Evolutionary conservation across 140 eudicot genomes (phyloP).

Genomic region (Bidens hawaiensis): DNA sequence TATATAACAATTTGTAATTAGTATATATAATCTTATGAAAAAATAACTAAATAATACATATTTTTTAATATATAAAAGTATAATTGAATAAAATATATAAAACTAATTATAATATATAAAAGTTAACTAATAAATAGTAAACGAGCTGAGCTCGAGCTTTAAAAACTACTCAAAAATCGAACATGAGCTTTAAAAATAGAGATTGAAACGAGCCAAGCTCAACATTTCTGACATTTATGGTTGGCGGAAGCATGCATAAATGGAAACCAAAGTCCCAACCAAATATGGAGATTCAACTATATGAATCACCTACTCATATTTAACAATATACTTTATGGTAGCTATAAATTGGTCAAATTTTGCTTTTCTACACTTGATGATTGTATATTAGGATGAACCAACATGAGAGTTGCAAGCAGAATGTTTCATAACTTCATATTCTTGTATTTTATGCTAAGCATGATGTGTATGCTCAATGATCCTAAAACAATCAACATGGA

Average conservation of each 20-base stretch:
- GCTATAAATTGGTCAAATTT: neutral
- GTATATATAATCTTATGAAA: no score
- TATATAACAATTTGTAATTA: no score
- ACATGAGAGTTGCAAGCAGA: neutral
- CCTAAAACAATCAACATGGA: neutral
- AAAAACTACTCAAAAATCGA: no score
- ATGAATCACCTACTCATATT: neutral
- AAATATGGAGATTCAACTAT: neutral
- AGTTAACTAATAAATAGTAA: no score
- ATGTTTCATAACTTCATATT: neutral
- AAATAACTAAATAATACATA: no score
- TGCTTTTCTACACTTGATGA: neutral
- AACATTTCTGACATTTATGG: neutral
- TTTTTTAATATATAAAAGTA: no score
- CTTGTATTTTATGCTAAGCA: neutral
- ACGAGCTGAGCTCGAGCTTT: no score
- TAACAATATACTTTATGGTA: neutral
- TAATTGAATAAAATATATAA: no score
- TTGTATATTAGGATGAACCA: neutral
- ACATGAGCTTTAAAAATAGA: no score
- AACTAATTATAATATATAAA: no score
- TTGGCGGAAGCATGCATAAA: neutral
- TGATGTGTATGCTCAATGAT: neutral
- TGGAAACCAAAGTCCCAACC: neutral
- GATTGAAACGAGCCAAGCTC: no score